Evolutionary conservation across 352 stramenopile species (phyloP).

Genomic region (Saprolegnia parasitica): DNA sequence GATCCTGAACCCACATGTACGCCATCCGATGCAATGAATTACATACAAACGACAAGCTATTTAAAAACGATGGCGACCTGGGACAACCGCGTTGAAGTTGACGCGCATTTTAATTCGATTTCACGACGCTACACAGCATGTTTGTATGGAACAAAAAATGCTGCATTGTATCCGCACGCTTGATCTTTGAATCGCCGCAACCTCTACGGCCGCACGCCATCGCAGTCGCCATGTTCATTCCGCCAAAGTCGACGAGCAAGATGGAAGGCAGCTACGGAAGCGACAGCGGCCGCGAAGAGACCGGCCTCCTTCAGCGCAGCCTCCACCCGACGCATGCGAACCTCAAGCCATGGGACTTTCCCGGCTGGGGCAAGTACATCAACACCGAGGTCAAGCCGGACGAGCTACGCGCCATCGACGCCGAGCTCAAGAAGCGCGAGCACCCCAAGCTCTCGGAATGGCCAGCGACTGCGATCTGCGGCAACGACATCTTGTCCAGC

Average conservation of each 20-base stretch:
- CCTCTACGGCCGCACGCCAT: conserved; percentile 1
- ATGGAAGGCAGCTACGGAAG: background rate
- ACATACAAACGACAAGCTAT: background rate
- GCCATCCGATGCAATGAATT: too few relatives aligned
- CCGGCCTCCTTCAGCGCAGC: background rate
- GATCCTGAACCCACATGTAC: too few relatives aligned
- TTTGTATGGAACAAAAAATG: background rate
- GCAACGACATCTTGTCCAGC: conserved; percentile 94
- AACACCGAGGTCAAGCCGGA: conserved; percentile 51
- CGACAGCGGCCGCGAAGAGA: background rate
- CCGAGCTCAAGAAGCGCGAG: conserved; percentile 55
- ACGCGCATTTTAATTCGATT: background rate
- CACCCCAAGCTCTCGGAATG: conserved; percentile 89
- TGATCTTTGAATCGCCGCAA: background rate
- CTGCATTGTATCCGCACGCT: background rate
- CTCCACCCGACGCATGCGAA: conserved; percentile 1
- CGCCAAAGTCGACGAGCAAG: background rate
- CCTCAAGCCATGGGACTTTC: conserved; percentile 83
- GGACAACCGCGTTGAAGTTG: background rate
- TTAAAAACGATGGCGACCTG: background rate
- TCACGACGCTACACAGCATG: background rate
- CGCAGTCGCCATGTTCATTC: background rate
- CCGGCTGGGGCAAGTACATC: conserved; percentile 69
- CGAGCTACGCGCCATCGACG: conserved; percentile 69
- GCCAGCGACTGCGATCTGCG: conserved; percentile 92